Base-by-base conservation (phyloP, 805 yeast species). In the Vanderwaltozyma polyspora region DNA sequence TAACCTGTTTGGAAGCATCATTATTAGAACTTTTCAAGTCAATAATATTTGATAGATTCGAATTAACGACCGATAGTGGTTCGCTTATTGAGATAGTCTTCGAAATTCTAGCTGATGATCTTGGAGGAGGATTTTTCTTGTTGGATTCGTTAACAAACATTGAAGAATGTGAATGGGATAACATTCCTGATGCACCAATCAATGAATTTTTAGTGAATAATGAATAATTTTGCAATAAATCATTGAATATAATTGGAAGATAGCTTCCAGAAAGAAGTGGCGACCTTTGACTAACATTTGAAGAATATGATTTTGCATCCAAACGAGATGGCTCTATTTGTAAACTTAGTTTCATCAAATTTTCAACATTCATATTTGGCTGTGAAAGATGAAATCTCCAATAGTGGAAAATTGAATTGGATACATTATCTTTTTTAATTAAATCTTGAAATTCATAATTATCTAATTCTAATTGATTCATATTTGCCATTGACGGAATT, bases 291-390 rank as follows among this genome's bases (percentile, higher is more conserved):
- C 61, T 49, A 9, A 77, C 76, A 16, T 62, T 49, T 6, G 41
- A 41, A 2, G 53, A 48, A 28, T 51, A 50, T 18, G 34, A 19
- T 27, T 38, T 35, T 38, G 49, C 55, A 29, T 50, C 46, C 2
- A 55, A 36, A 6, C 28, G 31, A 2, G 79, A 72, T 1, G 87
- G 80, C 47, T 89, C 94, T 27, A 68, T 60, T 0, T 52, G 46
- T 34, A 81, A 59, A 11, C 95, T 84, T 40, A 70, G 52, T 29
- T 66, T 64, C 87, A 82, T 77, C 3, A 80, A 60, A 9, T 64
- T 60, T 4, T 68, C 70, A 28, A 73, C 64, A 27, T 68, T 65
- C 23, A 74, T 58, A 0, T 74, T 68, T 11, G 47, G 45, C 30
- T 50, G 52, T 5, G 49, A 34, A 7, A 53, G 28, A 26, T 52